phyloP scores from a whole-genome alignment of 2,329 filamentous ascomycete species.

The Ceratocystis ficicola region DNA sequence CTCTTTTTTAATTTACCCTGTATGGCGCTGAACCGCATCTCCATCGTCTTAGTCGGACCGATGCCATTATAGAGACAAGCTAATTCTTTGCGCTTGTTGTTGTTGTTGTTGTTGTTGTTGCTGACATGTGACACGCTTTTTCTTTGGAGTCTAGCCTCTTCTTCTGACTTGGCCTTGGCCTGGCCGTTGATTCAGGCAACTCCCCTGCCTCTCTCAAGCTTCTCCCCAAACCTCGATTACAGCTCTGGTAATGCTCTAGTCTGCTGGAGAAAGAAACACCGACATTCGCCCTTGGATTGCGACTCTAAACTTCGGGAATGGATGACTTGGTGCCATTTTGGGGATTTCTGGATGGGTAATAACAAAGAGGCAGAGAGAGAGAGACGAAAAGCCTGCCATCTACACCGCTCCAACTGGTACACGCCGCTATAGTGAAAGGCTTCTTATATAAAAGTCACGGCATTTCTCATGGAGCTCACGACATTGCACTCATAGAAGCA shows the following conservation, averaged over 20 bases:
- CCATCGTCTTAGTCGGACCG: background rate
- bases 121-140: background rate
- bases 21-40: background rate
- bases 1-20: background rate
- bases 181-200: background rate
- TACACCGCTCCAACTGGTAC: background rate
- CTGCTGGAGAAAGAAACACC: slow-evolving; percentile 11
- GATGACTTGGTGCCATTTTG: background rate
- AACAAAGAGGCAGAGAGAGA: background rate
- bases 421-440: background rate
- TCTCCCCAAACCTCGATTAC: background rate
- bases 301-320: slow-evolving; percentile 4
- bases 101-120: background rate
- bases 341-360: background rate
- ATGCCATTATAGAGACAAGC: background rate
- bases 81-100: background rate
- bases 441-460: background rate
- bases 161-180: background rate
- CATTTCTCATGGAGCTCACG: background rate
- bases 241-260: background rate
- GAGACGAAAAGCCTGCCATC: background rate
- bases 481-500: background rate
- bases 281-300: slow-evolving; percentile 5
- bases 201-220: background rate
- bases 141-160: background rate